These are phyloP conservation scores for Arabidopsis hybrid DNA, from an alignment of 441 rosid genomes.

Conservation along the genomic window DNA sequence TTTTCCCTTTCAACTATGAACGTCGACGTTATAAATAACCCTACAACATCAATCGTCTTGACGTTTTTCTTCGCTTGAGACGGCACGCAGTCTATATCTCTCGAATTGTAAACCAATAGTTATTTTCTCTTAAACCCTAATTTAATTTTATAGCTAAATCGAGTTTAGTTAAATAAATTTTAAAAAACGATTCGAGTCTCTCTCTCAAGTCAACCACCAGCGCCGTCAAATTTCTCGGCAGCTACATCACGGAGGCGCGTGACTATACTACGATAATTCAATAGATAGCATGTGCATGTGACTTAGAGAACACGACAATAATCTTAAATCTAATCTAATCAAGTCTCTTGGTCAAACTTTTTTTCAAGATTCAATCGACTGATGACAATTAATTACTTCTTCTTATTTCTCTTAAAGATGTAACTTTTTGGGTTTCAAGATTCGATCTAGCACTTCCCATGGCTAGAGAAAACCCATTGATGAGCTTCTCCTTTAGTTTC, in stretches of 20 bases:
- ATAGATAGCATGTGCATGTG: conserved; percentile 31
- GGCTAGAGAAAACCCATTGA: conserved; percentile 53
- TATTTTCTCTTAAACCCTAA: too few relatives aligned
- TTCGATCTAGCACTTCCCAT: conserved; percentile 45
- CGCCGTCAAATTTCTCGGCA: too few relatives aligned
- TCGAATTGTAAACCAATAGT: too few relatives aligned
- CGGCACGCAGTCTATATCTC: conserved; percentile 16
- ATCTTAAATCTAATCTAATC: neutral
- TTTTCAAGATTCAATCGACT: conserved; percentile 11
- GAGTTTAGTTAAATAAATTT: too few relatives aligned
- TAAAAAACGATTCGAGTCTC: too few relatives aligned
- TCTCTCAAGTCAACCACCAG: too few relatives aligned
- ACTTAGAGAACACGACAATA: conserved; percentile 26
- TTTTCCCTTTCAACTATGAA: neutral
- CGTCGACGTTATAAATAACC: neutral
- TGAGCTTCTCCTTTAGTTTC: conserved; percentile 48
- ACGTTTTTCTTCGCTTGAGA: conserved; percentile 23
- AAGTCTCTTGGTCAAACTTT: conserved; percentile 29
- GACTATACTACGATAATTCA: too few relatives aligned
- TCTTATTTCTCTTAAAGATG: neutral
- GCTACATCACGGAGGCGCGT: too few relatives aligned
- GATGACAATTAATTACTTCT: conserved; percentile 7
- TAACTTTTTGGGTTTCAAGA: conserved; percentile 18
- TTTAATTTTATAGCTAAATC: too few relatives aligned
- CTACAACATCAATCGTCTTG: neutral